Percentiles rank a stretch among this genome's conserved stretches.
These are phyloP conservation scores for Sequoia sempervirens DNA, from an alignment of 75 land plant genomes.

Conservation along the genomic window DNA sequence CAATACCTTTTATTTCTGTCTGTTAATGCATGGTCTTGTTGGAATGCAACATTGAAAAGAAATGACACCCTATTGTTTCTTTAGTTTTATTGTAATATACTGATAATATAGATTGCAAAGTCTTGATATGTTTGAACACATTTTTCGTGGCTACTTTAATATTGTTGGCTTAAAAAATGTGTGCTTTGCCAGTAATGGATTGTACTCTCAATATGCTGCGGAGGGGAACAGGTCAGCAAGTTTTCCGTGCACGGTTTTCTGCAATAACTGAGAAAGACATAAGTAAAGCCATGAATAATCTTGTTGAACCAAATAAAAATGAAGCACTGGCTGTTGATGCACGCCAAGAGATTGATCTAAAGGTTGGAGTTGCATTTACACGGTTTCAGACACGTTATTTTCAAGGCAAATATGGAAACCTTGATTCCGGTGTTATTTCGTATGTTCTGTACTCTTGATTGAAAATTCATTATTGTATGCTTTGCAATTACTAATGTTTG, in stretches of 20 bases:
- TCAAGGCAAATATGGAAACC: conserved; percentile 98
- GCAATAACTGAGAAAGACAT: conserved; percentile 92
- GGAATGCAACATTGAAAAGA: neutral
- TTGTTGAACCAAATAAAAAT: conserved; percentile 75
- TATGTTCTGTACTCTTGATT: conserved; percentile 28
- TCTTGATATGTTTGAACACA: neutral
- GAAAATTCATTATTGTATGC: neutral
- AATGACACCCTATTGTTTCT: neutral
- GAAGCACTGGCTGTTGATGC: conserved; percentile 98
- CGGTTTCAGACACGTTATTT: conserved; percentile 94
- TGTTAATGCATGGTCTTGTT: neutral
- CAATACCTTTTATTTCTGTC: neutral
- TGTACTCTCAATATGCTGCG: conserved; percentile 59
- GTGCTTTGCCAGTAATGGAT: conserved; percentile 66
- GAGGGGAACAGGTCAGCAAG: conserved; percentile 46
- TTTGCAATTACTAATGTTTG: neutral
- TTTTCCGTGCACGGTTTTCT: conserved; percentile 91
- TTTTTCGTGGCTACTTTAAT: neutral
- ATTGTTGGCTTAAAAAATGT: conserved; percentile 1
- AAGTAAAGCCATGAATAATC: conserved; percentile 72
- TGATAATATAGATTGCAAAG: neutral
- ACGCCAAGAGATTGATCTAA: conserved; percentile 95
- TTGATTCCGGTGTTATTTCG: conserved; percentile 97
- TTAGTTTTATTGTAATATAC: conserved; percentile 1
- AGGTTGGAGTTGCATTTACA: conserved; percentile 98